Conservation (phyloP, 345 rosid genomes). For the Bruguiera parviflora region DNA sequence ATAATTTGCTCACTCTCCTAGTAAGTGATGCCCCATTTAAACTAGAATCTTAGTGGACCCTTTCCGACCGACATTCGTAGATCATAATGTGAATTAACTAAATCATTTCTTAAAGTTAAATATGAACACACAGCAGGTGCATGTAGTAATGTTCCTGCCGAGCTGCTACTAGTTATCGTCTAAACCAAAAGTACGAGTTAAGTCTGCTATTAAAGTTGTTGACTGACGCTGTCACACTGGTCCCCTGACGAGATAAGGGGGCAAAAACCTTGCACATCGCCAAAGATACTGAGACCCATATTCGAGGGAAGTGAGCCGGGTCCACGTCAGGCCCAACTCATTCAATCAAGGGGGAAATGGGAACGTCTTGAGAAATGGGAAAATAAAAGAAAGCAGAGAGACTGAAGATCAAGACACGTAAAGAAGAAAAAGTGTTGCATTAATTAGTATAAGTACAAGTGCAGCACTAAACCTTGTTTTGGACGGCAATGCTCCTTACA, state of each 20-base stretch:
- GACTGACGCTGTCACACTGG: conserved; percentile 19
- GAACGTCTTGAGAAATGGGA: background rate
- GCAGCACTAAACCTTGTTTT: conserved; percentile 37
- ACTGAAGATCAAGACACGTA: background rate
- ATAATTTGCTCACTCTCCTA: no score
- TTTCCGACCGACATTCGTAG: conserved; percentile 31
- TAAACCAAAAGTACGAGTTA: conserved; percentile 2
- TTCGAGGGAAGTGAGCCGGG: conserved; percentile 45
- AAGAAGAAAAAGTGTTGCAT: conserved; percentile 6
- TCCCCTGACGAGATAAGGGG: conserved; percentile 23
- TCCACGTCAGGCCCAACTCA: conserved; percentile 40
- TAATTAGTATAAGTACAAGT: conserved; percentile 33
- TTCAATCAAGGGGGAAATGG: conserved; percentile 6
- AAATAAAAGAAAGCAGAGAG: background rate
- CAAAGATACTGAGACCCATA: conserved; percentile 36
- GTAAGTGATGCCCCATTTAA: conserved; percentile 5
- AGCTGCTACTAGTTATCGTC: conserved; percentile 1
- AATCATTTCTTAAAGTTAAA: conserved; percentile 10
- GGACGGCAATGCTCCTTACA: conserved; percentile 32
- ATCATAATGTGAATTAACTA: conserved; percentile 10
- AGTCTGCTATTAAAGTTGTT: conserved; percentile 11
- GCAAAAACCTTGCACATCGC: conserved; percentile 27
- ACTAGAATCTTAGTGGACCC: conserved; percentile 30
- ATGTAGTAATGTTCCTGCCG: conserved; percentile 1
- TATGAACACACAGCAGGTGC: conserved; percentile 7